Evolutionary conservation across 345 rosid genomes (phyloP), one percentile per base, ranked within the genome.

Genomic region (Cochlearia excelsa): DNA sequence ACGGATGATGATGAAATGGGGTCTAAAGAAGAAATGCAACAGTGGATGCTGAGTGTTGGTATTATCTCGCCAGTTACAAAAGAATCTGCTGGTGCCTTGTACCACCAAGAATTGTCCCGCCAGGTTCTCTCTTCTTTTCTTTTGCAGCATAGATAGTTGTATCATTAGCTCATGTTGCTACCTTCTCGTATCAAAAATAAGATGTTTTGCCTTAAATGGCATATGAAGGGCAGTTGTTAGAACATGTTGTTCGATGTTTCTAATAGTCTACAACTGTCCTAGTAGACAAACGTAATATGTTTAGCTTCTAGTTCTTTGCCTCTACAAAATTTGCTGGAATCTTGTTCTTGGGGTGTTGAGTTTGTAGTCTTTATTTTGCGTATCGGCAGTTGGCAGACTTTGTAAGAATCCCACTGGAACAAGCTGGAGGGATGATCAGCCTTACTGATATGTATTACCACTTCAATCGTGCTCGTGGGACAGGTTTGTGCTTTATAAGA

Each of bases 401-500:
- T 81, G 88, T 87, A 45, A 87, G 80, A 79, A 66, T 77, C 65
- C 99, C 96, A 2, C 72, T 90, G 43, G 90, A 89, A 74, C 84
- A 79, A 80, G 83, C 91, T 55, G 96, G 99, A 49, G 99, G 99
- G 35, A 84, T 93, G 97, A 87, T 93, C 70, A 89, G 84, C 66
- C 97, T 85, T 62, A 82, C 88, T 54, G 99, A 93, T 71, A 75
- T 84, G 48, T 89, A 87, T 69, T 93, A 95, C 76, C 92, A 87
- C 70, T 87, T 90, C 76, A 90, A 87, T 59, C 97, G 97, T 55
- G 99, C 97, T 57, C 82, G 96, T 30, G 97, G 99, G 65, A 93
- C 96, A 81, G 96, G 98, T 90, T 73, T 40, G 49, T 30, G 39
- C 28, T 62, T 45, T 4, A 7, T 10, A 29, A 35, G 34, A 40